Percentiles rank a stretch among this genome's conserved stretches.
Conservation (phyloP, 805 yeast genomes). For the Wickerhamiella domercqiae region DNA sequence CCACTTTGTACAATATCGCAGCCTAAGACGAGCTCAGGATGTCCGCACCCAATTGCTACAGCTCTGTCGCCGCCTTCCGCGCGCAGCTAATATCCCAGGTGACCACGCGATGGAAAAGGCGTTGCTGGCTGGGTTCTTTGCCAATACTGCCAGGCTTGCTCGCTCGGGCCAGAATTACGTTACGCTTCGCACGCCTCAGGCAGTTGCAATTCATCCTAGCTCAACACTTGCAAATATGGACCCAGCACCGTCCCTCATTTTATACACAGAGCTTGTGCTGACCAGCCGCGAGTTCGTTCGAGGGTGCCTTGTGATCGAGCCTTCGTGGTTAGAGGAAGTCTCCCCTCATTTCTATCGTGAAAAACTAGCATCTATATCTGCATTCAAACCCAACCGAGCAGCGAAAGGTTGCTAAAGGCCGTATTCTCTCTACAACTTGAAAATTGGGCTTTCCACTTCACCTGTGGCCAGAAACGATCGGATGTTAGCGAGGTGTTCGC, state of each 20-base stretch:
- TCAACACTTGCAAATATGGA: slow-evolving; percentile 43
- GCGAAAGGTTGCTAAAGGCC: no score
- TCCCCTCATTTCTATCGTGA: slow-evolving; percentile 25
- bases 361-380: neutral
- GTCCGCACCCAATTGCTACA: slow-evolving; percentile 55
- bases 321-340: slow-evolving; percentile 56
- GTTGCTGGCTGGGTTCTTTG: slow-evolving; percentile 22
- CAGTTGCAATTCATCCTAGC: slow-evolving; percentile 78
- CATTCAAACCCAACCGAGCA: neutral
- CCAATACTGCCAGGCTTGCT: slow-evolving; percentile 23
- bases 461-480: slow-evolving; percentile 40
- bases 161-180: slow-evolving; percentile 47
- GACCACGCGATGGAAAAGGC: slow-evolving; percentile 38
- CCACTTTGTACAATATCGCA: slow-evolving; percentile 66
- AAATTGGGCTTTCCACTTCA: slow-evolving; percentile 27
- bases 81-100: slow-evolving; percentile 49
- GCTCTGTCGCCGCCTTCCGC: slow-evolving; percentile 36
- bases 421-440: neutral
- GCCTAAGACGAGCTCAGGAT: slow-evolving; percentile 62
- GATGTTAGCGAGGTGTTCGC: slow-evolving; percentile 51
- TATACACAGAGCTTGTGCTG: slow-evolving; percentile 66
- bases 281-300: slow-evolving; percentile 89
- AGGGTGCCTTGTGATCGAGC: slow-evolving; percentile 66
- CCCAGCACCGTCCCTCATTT: slow-evolving; percentile 48
- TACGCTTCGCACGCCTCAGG: slow-evolving; percentile 45